Base-by-base conservation (phyloP, 495 filamentous ascomycete genomes). In the Astrothelium subdiscretum region DNA sequence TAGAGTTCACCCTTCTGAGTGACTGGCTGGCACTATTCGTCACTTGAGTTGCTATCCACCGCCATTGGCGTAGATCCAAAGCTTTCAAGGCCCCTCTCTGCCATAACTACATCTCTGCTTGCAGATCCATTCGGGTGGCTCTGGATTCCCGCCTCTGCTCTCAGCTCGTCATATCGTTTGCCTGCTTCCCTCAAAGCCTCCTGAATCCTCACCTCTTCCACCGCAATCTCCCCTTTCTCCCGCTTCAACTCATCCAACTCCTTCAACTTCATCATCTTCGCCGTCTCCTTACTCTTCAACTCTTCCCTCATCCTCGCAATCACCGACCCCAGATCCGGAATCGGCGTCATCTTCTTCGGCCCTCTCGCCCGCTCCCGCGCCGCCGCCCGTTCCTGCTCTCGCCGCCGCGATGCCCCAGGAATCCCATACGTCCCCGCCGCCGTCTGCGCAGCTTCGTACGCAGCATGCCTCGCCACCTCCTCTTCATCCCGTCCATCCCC, bases 371-470 rank as follows among this genome's bases (percentile, higher is more conserved):
- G 74, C 20, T 66, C 35, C n/a, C 66, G 22, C 31, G 68, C 61
- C 44, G 75, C 72, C 27, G 59, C 48, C 26, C 67, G 58, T 31
- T 75, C 73, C 0, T 63, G 48, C 57, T 70, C 31, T 69, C 76
- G 63, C 15, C 59, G 44, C 18, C 31, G 42, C 31, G 48, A 42
- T 70, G 77, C 11, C 78, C 74, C 59, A 85, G 71, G n/a, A 83
- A 80, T 62, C 87, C 88, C 82, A 87, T 88, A 74, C 0, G 71
- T 70, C 2, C 87, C 91, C 11, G 88, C 88, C 38, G 85, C 80
- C 35, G 90, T 90, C 74, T 98, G 94, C 22, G 89, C 85, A 2
- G 85, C 86, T 73, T 97, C 92, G 74, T 92, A 98, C 22, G 90
- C 94, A 10, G 86, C 88, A 52, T 80, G 83, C 44, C 92, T 80